Base-by-base conservation (phyloP, 768 basidiomycete species). In the Leccinum variicolor region DNA sequence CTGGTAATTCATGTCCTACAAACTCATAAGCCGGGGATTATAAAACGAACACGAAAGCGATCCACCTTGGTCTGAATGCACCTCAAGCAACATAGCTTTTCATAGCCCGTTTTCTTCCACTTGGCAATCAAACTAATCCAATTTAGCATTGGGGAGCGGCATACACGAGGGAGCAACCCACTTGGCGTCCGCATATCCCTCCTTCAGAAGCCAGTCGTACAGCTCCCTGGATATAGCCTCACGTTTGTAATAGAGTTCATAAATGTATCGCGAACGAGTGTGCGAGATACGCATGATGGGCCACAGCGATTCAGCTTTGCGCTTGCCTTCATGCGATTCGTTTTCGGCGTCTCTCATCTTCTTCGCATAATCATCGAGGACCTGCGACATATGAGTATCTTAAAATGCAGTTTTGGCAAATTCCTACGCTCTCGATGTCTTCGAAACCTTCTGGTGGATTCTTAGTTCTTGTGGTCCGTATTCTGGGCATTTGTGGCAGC, bases 301-400 rank as follows among this genome's bases (percentile, higher is more conserved):
- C 96, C 97, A 95, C 39, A 94, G 73, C 6, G 90, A 90, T 75
- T 94, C 93, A 25, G 88, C 84, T 74, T 90, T 94, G 71, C 94
- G 92, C 73, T 99, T 98, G 61, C 97, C 97, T 73, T 99, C 97
- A 72, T 99, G 97, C 2, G 89, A 87, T 76, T 99, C 97, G 69
- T 95, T 97, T 80, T 99, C 97, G 1, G 92, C 97, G 74, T 99
- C 97, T 54, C 97, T 81, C 97, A 99, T 99, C 79, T 97, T 98
- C 79, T 94, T 92, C 46, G 92, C 91, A 72, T 98, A 99, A 75
- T 98, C 97, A 64, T 98, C 97, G 63, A 98, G 88, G 65, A 98
- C 88, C 90, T 96, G 61, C 25, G 23, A 34, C 9, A 23, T 15
- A 25, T 70, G n/a, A 67, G 56, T 53, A 8, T 43, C 33, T 51